Conservation (phyloP, 148 eudicot species). For the Cornus suecica region DNA sequence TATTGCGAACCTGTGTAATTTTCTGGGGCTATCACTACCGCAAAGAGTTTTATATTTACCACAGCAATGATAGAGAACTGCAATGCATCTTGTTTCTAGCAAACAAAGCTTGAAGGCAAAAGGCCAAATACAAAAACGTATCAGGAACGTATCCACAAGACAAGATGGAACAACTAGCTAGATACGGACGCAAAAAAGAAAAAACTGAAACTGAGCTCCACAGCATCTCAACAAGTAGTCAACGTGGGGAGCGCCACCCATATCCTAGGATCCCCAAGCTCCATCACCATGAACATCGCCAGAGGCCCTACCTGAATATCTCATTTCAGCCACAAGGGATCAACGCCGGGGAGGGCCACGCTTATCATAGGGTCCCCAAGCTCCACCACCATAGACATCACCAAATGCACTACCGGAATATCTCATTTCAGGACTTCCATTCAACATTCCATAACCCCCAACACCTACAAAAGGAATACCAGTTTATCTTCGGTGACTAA, state of each 20-base stretch:
- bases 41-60: not conserved
- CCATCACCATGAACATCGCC: conserved; percentile 49
- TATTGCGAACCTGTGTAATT: not conserved
- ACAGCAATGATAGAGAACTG: not conserved
- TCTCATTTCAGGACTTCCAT: conserved; percentile 57
- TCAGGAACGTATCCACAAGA: too few relatives aligned
- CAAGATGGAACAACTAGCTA: not conserved
- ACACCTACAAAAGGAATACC: conserved; percentile 33
- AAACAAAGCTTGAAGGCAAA: not conserved
- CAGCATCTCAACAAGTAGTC: conserved; percentile 9
- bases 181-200: not conserved
- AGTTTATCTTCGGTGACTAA: not conserved
- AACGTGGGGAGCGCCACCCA: conserved; percentile 43
- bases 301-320: conserved; percentile 46
- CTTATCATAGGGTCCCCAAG: conserved; percentile 58
- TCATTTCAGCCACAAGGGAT: conserved; percentile 41
- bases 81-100: not conserved
- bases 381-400: conserved; percentile 45
- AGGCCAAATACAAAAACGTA: too few relatives aligned
- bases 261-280: conserved; percentile 56
- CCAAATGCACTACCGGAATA: conserved; percentile 45
- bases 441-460: conserved; percentile 53
- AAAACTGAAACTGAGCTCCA: not conserved
- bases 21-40: not conserved
- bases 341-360: conserved; percentile 44